Evolutionary conservation across 352 stramenopile species (phyloP).

Genomic region (Phytophthora meadii): DNA sequence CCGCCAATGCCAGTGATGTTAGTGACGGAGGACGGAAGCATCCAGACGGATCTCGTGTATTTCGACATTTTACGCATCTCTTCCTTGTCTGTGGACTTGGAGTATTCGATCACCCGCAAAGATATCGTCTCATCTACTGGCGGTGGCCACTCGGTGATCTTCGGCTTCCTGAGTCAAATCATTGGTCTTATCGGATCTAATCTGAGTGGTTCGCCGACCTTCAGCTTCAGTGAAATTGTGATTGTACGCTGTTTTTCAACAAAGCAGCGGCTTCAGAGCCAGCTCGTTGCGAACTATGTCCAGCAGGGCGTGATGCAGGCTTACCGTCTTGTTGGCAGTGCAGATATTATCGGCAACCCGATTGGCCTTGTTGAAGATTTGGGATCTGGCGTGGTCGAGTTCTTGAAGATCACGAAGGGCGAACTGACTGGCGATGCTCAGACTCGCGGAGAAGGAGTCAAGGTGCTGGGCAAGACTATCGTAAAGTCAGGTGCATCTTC

Average conservation of each 20-base stretch:
- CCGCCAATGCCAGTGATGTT: constrained; percentile 67
- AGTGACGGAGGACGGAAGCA: constrained; percentile 66
- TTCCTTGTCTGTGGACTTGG: constrained; percentile 73
- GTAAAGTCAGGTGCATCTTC: constrained; percentile 79
- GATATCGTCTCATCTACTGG: constrained; percentile 77
- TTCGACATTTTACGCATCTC: constrained; percentile 84
- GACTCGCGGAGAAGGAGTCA: constrained; percentile 86
- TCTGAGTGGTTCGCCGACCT: constrained; percentile 80
- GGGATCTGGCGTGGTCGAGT: constrained; percentile 86
- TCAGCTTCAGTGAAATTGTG: constrained; percentile 88
- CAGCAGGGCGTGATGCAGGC: constrained; percentile 85
- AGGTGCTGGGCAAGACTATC: constrained; percentile 87
- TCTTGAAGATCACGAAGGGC: constrained; percentile 90
- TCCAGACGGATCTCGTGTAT: constrained; percentile 82
- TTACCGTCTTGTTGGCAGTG: constrained; percentile 84
- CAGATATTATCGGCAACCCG: constrained; percentile 88
- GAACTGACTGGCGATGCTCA: constrained; percentile 83
- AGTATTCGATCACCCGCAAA: constrained; percentile 88
- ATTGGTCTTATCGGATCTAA: constrained; percentile 87
- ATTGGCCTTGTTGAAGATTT: constrained; percentile 90
- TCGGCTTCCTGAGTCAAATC: constrained; percentile 81
- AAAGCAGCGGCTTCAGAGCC: constrained; percentile 76
- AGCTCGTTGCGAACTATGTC: constrained; percentile 86
- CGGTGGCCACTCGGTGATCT: constrained; percentile 75
- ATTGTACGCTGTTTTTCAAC: constrained; percentile 87